Evolutionary conservation across 352 stramenopile species (phyloP), one percentile per base, ranked within the genome.

Genomic region (Globisporangium yorkense): DNA sequence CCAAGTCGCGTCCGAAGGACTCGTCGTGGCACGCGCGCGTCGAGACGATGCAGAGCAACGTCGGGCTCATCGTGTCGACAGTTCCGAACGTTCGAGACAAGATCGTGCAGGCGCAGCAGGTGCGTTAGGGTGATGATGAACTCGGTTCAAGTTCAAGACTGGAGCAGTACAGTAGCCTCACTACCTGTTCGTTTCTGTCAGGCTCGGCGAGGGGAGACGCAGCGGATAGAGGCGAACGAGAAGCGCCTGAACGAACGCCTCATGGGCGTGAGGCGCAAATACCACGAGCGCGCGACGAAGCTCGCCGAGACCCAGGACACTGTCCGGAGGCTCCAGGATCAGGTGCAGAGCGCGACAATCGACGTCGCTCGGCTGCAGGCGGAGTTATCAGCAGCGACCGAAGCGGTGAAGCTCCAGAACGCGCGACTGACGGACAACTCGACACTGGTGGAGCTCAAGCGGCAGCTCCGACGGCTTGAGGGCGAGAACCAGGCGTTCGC

Each of bases 401-500:
- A 43, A 27, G 62, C 57, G 13, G 4, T 84, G 49, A 68, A 67
- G 52, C 21, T 24, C 7, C 54, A 64, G 2, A 66, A 72, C 15
- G 68, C 58, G 18, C 63, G 63, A 40, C 47, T 80, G n/a, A 72
- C 65, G 1, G 66, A 82, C 56, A 69, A 70, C 21, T 70, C 69
- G 2, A 61, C 41, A n/a, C 59, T 89, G 21, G 46, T 72, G 7
- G 54, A 66, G 37, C 60, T 81, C 16, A 81, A 80, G 47, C 67
- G 54, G 5, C 75, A 84, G 60, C 54, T 88, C 16, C 61, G 57
- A 8, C 59, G 62, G 4, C 62, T 90, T 10, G 56, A 63, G 15
- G 45, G 68, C 13, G 80, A 90, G 50, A 88, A 77, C 46, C 63
- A 59, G 29, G 50, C 66, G 29, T 61, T 88, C 39, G 46, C 43